Evolutionary conservation across 208 protist genomes (phyloP).

Genomic region (Strigomonas culicis): DNA sequence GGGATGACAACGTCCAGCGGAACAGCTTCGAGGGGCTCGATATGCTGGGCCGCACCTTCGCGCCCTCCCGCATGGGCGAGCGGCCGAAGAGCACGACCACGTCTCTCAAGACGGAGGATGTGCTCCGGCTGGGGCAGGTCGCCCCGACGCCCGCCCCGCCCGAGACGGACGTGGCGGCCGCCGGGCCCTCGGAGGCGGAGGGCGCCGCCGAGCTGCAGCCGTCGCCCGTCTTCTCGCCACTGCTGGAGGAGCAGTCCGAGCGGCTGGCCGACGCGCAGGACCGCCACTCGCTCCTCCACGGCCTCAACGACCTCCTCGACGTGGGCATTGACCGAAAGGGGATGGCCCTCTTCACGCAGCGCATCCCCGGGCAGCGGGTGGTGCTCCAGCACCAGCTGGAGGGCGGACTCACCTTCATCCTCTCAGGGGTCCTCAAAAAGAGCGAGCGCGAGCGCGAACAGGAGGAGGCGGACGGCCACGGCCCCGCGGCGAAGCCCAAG

Average conservation of each 20-base stretch:
- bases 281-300: not conserved
- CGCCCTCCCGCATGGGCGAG: no score
- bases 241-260: not conserved
- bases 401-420: constrained; percentile 7
- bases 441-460: not conserved
- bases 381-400: not conserved
- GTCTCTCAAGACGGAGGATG: no score
- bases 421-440: not conserved
- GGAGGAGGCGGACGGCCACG: not conserved
- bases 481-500: not conserved
- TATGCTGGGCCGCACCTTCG: no score
- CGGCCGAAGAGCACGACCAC: not conserved
- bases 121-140: no score
- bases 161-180: not conserved
- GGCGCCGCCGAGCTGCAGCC: not conserved
- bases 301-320: not conserved
- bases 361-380: not conserved
- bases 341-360: not conserved
- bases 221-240: not conserved
- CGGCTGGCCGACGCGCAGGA: not conserved
- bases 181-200: not conserved
- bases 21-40: not conserved
- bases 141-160: no score
- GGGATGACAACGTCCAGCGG: no score
- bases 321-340: not conserved